Percentiles rank a stretch among this genome's conserved stretches.
These are phyloP conservation scores for Malus hybrid DNA, from an alignment of 331 rosid genomes.

Conservation along the genomic window DNA sequence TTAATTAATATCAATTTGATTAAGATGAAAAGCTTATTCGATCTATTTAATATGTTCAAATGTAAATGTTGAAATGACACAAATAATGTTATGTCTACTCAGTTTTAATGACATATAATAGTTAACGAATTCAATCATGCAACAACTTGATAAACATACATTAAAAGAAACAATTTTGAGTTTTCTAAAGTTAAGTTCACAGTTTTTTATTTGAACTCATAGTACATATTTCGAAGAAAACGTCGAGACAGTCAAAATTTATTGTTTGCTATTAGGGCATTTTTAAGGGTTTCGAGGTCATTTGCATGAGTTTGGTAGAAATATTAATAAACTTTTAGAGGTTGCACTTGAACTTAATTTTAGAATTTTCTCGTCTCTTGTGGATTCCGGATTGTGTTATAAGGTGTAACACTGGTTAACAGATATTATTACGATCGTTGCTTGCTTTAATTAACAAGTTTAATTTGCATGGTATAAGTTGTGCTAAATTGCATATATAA, in stretches of 20 bases:
- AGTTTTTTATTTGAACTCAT: not conserved
- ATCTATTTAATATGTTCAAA: not conserved
- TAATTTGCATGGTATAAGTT: not conserved
- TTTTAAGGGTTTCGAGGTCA: not conserved
- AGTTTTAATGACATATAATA: too few species aligned
- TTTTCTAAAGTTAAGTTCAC: too few species aligned
- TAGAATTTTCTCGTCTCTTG: not conserved
- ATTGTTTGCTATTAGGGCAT: not conserved
- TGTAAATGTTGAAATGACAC: too few species aligned
- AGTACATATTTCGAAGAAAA: too few species aligned
- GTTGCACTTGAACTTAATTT: too few species aligned
- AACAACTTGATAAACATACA: not conserved
- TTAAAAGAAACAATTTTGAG: not conserved
- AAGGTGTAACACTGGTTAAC: not conserved
- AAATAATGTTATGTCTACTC: too few species aligned
- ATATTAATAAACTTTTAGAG: too few species aligned
- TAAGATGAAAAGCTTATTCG: not conserved
- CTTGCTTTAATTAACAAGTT: not conserved
- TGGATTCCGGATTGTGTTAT: not conserved
- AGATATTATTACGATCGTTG: not conserved
- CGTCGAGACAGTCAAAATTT: not conserved
- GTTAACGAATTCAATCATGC: not conserved
- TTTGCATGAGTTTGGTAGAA: not conserved
- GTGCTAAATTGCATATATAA: not conserved
- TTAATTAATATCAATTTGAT: conserved; percentile 9